Conservation (phyloP, 176 grass and related monocot species). For the Avena sativa region DNA sequence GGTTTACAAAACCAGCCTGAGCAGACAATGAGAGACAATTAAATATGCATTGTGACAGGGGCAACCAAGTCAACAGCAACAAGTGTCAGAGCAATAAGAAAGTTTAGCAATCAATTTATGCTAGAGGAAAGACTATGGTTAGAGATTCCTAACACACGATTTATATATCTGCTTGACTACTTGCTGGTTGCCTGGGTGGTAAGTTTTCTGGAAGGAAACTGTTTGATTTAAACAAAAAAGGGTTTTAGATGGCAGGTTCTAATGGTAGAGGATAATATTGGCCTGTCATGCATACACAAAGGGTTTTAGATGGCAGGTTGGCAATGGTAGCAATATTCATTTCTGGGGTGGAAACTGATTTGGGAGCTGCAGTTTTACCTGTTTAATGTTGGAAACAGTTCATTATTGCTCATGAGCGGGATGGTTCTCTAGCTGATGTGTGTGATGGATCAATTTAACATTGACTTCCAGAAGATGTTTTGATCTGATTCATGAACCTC, state of each 20-base stretch:
- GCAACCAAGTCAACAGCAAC: slow-evolving; percentile 28
- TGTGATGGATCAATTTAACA: background rate
- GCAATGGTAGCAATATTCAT: background rate
- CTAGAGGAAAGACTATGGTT: slow-evolving; percentile 21
- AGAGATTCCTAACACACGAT: background rate
- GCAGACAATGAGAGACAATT: slow-evolving; percentile 32
- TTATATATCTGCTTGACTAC: background rate
- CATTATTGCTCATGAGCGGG: slow-evolving; percentile 5
- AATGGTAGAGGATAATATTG: slow-evolving; percentile 4
- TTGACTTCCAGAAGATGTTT: background rate
- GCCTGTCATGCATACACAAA: slow-evolving; percentile 1
- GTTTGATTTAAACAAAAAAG: slow-evolving; percentile 10
- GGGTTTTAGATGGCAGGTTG: slow-evolving; percentile 1
- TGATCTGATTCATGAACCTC: background rate
- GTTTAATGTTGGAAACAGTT: background rate
- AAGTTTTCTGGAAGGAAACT: slow-evolving; percentile 2
- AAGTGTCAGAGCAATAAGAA: slow-evolving; percentile 6
- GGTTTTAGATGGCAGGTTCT: background rate
- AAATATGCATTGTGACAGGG: background rate
- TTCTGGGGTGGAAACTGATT: background rate
- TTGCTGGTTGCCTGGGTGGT: background rate
- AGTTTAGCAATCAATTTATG: slow-evolving; percentile 28
- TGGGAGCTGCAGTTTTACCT: slow-evolving; percentile 6
- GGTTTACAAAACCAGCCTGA: slow-evolving; percentile 91
- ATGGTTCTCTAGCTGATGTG: slow-evolving; percentile 2